A percentile compares a stretch with the other conserved stretches of the same genome.
phyloP scores from a whole-genome alignment of 2,329 filamentous ascomycete genomes.

The Nemania sp. region DNA sequence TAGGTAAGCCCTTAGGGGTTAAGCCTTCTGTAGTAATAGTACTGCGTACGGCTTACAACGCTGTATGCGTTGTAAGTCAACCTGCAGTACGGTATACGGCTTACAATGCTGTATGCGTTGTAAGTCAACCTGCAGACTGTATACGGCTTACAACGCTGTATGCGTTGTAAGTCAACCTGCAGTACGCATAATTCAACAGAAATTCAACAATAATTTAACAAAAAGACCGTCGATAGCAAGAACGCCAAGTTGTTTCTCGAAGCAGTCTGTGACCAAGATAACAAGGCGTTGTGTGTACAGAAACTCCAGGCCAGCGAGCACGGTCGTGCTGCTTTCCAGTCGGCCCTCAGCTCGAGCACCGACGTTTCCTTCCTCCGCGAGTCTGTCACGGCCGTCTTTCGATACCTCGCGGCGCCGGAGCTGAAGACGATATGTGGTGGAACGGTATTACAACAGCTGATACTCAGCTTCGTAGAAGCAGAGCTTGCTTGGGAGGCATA shows the following conservation, averaged over 20 bases:
- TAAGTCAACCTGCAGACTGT: no score
- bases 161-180: no score
- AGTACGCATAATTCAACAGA: no score
- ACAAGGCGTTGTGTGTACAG: slow-evolving; percentile 14
- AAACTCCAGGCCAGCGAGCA: slow-evolving; percentile 17
- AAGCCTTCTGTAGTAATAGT: no score
- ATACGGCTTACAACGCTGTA: no score
- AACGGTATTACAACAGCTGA: slow-evolving; percentile 3
- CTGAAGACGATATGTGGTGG: slow-evolving; percentile 12
- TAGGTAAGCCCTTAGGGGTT: no score
- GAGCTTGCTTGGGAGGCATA: slow-evolving; percentile 15
- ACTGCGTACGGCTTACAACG: no score
- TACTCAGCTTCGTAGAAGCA: slow-evolving; percentile 12
- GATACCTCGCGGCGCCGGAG: slow-evolving; percentile 8
- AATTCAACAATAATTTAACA: no score
- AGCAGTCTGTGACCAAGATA: slow-evolving; percentile 19
- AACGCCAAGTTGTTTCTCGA: slow-evolving; percentile 19
- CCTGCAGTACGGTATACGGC: no score
- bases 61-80: no score
- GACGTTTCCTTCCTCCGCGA: slow-evolving; percentile 30
- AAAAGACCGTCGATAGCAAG: slow-evolving; percentile 6
- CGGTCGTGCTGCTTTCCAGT: slow-evolving; percentile 12
- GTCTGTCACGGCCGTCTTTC: slow-evolving; percentile 18
- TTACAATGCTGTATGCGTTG: no score
- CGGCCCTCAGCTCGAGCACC: slow-evolving; percentile 7